Conservation (phyloP, 495 filamentous ascomycete genomes). For the Penicillium manginii region DNA sequence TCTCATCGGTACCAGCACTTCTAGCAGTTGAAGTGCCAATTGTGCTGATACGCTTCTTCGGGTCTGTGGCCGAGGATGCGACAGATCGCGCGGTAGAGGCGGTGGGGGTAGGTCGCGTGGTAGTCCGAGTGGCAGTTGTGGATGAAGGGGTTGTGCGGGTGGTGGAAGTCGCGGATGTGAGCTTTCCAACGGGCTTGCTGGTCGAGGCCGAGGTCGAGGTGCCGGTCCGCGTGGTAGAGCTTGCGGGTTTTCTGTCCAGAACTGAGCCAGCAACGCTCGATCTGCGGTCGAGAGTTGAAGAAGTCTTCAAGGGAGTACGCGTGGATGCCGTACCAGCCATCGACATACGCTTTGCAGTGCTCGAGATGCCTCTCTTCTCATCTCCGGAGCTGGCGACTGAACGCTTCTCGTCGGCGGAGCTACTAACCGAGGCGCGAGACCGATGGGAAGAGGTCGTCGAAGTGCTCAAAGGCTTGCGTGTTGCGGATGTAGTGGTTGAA, state of each 20-base stretch:
- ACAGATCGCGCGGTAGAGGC: slow-evolving; percentile 27
- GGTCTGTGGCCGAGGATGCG: slow-evolving; percentile 25
- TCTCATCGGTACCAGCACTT: slow-evolving; percentile 38
- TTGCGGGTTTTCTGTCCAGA: slow-evolving; percentile 36
- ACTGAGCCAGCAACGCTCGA: slow-evolving; percentile 45
- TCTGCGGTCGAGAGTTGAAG: slow-evolving; percentile 44
- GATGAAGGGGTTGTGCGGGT: slow-evolving; percentile 31
- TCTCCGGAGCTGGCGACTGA: slow-evolving; percentile 51
- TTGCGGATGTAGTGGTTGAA: slow-evolving; percentile 38
- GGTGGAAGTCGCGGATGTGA: slow-evolving; percentile 31
- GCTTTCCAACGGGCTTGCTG: slow-evolving; percentile 33
- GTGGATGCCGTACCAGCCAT: slow-evolving; percentile 42
- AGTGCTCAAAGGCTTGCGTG: slow-evolving; percentile 44
- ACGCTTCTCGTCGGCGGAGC: slow-evolving; percentile 54
- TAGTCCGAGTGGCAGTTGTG: slow-evolving; percentile 33
- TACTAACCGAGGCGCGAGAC: slow-evolving; percentile 49
- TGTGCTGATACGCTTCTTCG: slow-evolving; percentile 43
- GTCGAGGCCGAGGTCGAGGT: slow-evolving; percentile 39
- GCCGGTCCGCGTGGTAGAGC: slow-evolving; percentile 30
- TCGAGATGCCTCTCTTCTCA: slow-evolving; percentile 48
- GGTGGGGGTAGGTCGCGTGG: slow-evolving; percentile 31
- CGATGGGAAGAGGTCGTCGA: slow-evolving; percentile 48
- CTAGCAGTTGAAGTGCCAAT: slow-evolving; percentile 26
- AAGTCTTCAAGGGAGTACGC: slow-evolving; percentile 41
- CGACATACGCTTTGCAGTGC: slow-evolving; percentile 54